Evolutionary conservation across 2,329 filamentous ascomycete species (phyloP), one percentile per base, ranked within the genome.

Genomic region (Epichloe uncinata): DNA sequence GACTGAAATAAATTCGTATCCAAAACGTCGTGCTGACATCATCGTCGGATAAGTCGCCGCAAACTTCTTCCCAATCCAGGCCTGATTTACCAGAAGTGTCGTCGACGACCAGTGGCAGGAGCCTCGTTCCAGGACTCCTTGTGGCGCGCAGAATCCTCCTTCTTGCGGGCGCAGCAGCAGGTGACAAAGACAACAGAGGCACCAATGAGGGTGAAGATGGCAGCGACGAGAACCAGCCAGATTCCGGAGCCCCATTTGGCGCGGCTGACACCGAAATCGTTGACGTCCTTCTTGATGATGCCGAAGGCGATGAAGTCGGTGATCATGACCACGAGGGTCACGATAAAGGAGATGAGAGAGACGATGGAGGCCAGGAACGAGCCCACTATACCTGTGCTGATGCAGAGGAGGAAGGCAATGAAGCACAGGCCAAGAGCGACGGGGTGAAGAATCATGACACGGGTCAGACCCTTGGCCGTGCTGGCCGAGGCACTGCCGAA

Each of bases 391-490:
- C 75, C 75, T 3, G 76, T 66, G 53, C 72, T 73, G 36, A 78
- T 61, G 43, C 73, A 73, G 45, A 80, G 65, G 44, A 79, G 58
- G 64, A 81, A 81, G 52, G 77, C 75, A 54, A 81, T 66, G 66
- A 82, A 81, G 56, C 72, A 68, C 3, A 82, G 61, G 50, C 67
- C 77, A 52, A 72, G 70, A n/a, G 72, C 76, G 57, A 83, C 66
- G 30, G 80, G 78, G 66, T 83, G 79, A 52, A 84, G 70, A 48
- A 83, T 64, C 77, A 83, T 77, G 54, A 77, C 74, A 54, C 69
- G 68, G 41, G 79, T 81, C 40, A 82, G 68, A 30, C 63, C 66
- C 54, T 70, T 70, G 51, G 71, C 63, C 36, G 74, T 72, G 53
- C 67, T 62, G 51, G 65, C 63, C 18, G 71, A 65, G 51, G 69